Conservation (phyloP, 306 rosid genomes). For the Pyrus betulifolia region DNA sequence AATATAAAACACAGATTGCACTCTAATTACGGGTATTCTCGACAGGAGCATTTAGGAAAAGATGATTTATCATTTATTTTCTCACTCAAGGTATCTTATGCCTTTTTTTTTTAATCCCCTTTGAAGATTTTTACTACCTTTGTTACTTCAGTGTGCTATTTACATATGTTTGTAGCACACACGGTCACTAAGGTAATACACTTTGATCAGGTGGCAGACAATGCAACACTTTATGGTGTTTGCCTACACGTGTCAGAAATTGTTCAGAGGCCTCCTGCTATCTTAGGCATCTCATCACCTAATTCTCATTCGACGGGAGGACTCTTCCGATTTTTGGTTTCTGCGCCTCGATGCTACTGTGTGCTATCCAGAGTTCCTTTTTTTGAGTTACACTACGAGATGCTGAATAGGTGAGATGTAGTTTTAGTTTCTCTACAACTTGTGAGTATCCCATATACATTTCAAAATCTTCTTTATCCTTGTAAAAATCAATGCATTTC, state of each 20-base stretch:
- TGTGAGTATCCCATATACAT: background rate
- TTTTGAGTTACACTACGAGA: slow-evolving; percentile 89
- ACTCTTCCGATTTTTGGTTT: slow-evolving; percentile 79
- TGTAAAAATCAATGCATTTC: slow-evolving; percentile 16
- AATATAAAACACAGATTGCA: slow-evolving; percentile 9
- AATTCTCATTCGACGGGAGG: slow-evolving; percentile 42
- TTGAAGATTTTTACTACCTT: background rate
- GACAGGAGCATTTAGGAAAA: slow-evolving; percentile 83
- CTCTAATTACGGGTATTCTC: slow-evolving; percentile 10
- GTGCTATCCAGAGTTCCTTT: slow-evolving; percentile 78
- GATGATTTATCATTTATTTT: slow-evolving; percentile 84
- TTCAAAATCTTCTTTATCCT: background rate
- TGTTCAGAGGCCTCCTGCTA: slow-evolving; percentile 92
- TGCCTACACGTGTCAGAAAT: slow-evolving; percentile 90
- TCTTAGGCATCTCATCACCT: slow-evolving; percentile 53
- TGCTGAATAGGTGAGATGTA: slow-evolving; percentile 69
- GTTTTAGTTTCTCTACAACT: background rate
- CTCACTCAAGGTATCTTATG: slow-evolving; percentile 66
- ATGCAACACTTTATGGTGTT: slow-evolving; percentile 86
- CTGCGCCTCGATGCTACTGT: slow-evolving; percentile 98
- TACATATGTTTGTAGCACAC: background rate
- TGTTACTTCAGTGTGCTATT: background rate
- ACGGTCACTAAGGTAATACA: slow-evolving; percentile 28
- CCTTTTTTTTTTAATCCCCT: background rate
- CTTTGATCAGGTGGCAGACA: slow-evolving; percentile 68